Base-by-base conservation (phyloP, 192 early-diverging fungal species). In the Phycomyces blakesleeanus region DNA sequence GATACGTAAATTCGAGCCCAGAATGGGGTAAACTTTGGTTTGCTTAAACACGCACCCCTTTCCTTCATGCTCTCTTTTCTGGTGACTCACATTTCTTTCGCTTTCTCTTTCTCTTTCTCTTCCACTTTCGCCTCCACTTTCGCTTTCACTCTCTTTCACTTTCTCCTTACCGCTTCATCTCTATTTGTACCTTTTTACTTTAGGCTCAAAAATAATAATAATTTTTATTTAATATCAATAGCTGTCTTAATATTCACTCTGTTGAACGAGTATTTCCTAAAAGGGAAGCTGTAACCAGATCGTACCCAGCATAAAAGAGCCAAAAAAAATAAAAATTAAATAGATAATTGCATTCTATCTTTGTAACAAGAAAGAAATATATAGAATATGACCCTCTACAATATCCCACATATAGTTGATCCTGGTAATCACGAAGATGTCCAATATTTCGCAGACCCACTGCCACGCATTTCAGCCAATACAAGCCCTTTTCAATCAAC, bases 1-100 rank as follows among this genome's bases (percentile, higher is more conserved):
- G n/a, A n/a, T n/a, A 34, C 29, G 3, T 34, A 7, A 34, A 34
- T 34, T 34, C 29, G 18, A 47, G 18, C 44, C 44, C 44, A 47
- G 18, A 47, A 47, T 18, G 11, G 18, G 18, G 3, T 47, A 47
- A 47, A 47, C 44, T 47, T 12, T 47, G 44, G 12, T n/a, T 47
- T 47, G 18, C 44, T 47, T 47, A 47, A 47, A 18, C 44, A 47
- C 44, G 44, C 44, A 47, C 44, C 44, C 44, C 44, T 47, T 47
- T 41, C 40, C 18, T 25, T 27, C 18, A 24, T 21, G 38, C 22
- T n/a, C 18, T 15, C 22, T 34, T 58, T 12, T 20, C 57, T n/a
- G n/a, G n/a, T n/a, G n/a, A n/a, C 14, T 42, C 51, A 27, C 41
- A 16, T 41, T 27, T 10, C 25, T 18, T 47, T 12, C 11, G 2